These are phyloP conservation scores for Candida nitratophila DNA, from an alignment of 805 yeast species.

Conservation along the genomic window DNA sequence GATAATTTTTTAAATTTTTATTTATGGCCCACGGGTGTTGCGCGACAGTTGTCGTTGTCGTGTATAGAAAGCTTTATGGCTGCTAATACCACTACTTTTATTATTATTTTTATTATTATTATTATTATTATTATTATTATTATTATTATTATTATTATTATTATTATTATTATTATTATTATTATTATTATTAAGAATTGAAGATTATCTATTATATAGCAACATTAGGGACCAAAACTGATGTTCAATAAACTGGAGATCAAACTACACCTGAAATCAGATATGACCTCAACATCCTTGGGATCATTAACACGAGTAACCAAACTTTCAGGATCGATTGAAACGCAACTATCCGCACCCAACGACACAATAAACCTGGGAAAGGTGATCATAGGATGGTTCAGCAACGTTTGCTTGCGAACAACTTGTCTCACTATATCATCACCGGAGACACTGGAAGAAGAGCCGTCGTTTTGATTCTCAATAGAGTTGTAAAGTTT, in stretches of 20 bases:
- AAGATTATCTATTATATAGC: no score
- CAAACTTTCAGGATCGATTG: background rate
- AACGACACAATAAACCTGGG: constrained; percentile 1
- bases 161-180: no score
- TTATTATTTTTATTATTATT: no score
- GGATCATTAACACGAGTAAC: background rate
- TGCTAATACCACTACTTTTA: background rate
- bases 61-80: no score
- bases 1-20: no score
- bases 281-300: background rate
- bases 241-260: background rate
- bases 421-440: background rate
- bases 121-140: no score
- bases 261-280: constrained; percentile 1
- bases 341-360: background rate
- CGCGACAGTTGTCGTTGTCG: no score
- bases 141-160: no score
- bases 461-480: background rate
- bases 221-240: background rate
- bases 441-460: background rate
- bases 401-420: background rate
- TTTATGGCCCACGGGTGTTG: no score
- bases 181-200: no score
- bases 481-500: background rate
- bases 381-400: background rate